Percentiles rank a stretch among this genome's conserved stretches.
These are phyloP conservation scores for Pichia membranifaciens DNA, from an alignment of 805 yeast species.

Conservation along the genomic window DNA sequence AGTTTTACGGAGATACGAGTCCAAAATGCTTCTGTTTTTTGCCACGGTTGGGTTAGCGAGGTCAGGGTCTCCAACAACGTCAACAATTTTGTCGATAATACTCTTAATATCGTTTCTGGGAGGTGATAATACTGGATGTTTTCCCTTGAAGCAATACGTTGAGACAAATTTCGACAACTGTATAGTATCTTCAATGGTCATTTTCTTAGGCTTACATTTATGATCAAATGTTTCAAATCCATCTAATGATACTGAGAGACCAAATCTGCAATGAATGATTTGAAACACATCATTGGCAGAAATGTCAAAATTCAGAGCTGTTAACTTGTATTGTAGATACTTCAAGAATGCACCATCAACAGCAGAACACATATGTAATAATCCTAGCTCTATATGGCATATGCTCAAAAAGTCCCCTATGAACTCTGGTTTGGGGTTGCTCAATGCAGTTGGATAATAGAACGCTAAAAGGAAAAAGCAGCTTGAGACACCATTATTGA, in stretches of 20 bases:
- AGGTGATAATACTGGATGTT: conserved; percentile 52
- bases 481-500: conserved; percentile 42
- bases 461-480: conserved; percentile 34
- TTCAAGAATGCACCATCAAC: conserved; percentile 57
- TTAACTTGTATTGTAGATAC: conserved; percentile 50
- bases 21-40: conserved; percentile 41
- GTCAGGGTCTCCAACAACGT: conserved; percentile 64
- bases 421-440: conserved; percentile 18
- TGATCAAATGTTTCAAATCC: conserved; percentile 65
- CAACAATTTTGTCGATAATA: conserved; percentile 65
- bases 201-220: conserved; percentile 35
- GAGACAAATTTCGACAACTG: conserved; percentile 40
- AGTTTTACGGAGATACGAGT: conserved; percentile 41
- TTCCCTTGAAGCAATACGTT: conserved; percentile 47
- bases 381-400: conserved; percentile 72
- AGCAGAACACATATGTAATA: conserved; percentile 60
- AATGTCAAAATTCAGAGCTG: conserved; percentile 35
- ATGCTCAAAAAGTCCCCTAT: conserved; percentile 46
- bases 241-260: conserved; percentile 54
- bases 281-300: conserved; percentile 72
- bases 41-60: conserved; percentile 36
- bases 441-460: conserved; percentile 29
- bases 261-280: conserved; percentile 71
- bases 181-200: conserved; percentile 35
- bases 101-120: conserved; percentile 68